phyloP scores from a whole-genome alignment of 495 filamentous ascomycete genomes.

The Darksidea phi region DNA sequence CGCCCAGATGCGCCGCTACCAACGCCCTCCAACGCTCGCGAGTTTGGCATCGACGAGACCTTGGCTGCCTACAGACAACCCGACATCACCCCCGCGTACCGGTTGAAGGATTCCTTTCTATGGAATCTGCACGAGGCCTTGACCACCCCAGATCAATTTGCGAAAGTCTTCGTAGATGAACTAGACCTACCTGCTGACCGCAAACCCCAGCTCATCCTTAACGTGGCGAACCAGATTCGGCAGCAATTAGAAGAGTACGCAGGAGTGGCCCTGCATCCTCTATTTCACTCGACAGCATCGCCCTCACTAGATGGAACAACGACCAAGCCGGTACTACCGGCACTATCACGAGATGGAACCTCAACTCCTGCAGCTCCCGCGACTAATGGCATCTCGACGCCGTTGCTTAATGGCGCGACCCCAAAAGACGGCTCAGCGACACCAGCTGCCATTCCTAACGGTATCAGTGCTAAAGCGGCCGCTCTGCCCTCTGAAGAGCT shows the following conservation, averaged over 20 bases:
- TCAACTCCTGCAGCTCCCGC: slow-evolving; percentile 46
- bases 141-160: slow-evolving; percentile 93
- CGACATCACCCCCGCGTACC: slow-evolving; percentile 75
- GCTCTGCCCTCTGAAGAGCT: slow-evolving; percentile 53
- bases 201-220: slow-evolving; percentile 58
- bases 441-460: slow-evolving; percentile 41
- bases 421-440: slow-evolving; percentile 46
- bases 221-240: slow-evolving; percentile 90
- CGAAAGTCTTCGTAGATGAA: slow-evolving; percentile 84
- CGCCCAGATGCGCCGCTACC: slow-evolving; percentile 71
- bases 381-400: slow-evolving; percentile 31
- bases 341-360: slow-evolving; percentile 45
- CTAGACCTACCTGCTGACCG: slow-evolving; percentile 78
- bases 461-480: slow-evolving; percentile 54
- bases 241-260: slow-evolving; percentile 96
- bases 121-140: slow-evolving; percentile 97
- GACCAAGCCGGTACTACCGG: slow-evolving; percentile 45
- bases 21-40: slow-evolving; percentile 58
- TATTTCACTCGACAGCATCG: slow-evolving; percentile 68
- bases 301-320: slow-evolving; percentile 48
- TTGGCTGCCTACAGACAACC: slow-evolving; percentile 73
- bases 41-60: slow-evolving; percentile 61
- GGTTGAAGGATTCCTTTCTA: slow-evolving; percentile 88
- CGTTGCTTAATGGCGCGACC: slow-evolving; percentile 6
- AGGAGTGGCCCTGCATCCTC: slow-evolving; percentile 85